phyloP scores from a whole-genome alignment of 306 rosid genomes.

The Inga laurina region DNA sequence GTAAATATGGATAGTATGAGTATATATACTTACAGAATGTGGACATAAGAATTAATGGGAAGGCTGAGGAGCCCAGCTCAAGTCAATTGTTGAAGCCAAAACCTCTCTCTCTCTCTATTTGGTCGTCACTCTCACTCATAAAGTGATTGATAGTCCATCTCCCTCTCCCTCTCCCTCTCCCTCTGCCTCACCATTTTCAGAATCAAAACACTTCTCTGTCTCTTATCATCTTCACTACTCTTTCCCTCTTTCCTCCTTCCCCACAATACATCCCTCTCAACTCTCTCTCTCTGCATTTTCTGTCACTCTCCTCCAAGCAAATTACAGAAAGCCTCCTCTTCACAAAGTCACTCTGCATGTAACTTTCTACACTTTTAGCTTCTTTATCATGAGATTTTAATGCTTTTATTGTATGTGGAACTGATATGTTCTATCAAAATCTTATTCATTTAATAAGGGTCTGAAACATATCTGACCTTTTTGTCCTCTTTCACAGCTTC shows the following conservation, averaged over 20 bases:
- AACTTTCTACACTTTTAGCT: conserved; percentile 33
- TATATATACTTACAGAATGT: too few relatives aligned
- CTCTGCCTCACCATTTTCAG: conserved; percentile 3
- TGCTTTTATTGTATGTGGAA: conserved; percentile 12
- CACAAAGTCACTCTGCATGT: conserved; percentile 6
- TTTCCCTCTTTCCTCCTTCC: background rate
- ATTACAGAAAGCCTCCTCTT: background rate
- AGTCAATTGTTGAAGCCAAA: background rate
- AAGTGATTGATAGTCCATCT: conserved; percentile 23
- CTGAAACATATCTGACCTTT: conserved; percentile 35
- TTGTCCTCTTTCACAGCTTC: conserved; percentile 46
- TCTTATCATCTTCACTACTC: background rate
- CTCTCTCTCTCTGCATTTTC: background rate
- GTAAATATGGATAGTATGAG: too few relatives aligned
- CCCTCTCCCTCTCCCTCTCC: conserved; percentile 38
- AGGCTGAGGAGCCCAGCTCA: background rate
- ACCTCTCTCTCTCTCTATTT: background rate
- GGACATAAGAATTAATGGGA: too few relatives aligned
- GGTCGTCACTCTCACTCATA: conserved; percentile 39
- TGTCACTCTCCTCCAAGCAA: background rate
- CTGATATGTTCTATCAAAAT: conserved; percentile 22
- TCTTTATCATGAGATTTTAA: conserved; percentile 14
- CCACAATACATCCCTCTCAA: background rate
- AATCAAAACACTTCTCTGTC: conserved; percentile 1
- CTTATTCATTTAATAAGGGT: conserved; percentile 21